phyloP scores from a whole-genome alignment of 768 basidiomycete species.

The Naganishia friedmannii region DNA sequence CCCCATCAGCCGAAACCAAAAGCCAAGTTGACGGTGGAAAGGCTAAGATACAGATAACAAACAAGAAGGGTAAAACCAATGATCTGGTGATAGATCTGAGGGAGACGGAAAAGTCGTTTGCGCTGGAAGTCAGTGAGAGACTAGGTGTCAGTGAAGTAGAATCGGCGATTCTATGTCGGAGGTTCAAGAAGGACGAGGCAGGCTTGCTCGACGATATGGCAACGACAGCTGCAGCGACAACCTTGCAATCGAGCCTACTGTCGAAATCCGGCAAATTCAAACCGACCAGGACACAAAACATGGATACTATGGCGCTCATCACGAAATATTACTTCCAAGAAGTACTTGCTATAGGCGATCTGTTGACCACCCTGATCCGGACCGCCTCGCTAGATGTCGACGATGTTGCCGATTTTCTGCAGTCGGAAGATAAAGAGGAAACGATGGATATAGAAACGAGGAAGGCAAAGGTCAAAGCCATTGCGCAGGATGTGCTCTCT shows the following conservation, averaged over 20 bases:
- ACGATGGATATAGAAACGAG: conserved; percentile 9
- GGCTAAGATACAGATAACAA: neutral
- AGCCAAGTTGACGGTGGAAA: conserved; percentile 18
- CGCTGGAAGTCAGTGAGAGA: conserved; percentile 27
- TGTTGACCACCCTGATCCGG: conserved; percentile 23
- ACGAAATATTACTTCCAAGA: conserved; percentile 30
- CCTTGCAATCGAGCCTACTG: conserved; percentile 15
- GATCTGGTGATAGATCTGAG: conserved; percentile 17
- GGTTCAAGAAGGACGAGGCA: conserved; percentile 26
- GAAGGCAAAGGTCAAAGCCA: conserved; percentile 7
- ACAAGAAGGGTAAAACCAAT: conserved; percentile 5
- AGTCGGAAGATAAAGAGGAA: neutral
- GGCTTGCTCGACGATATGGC: conserved; percentile 19
- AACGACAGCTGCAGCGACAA: conserved; percentile 10
- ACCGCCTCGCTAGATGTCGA: neutral
- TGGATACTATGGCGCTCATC: conserved; percentile 5
- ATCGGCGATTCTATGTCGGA: conserved; percentile 21
- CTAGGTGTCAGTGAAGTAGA: conserved; percentile 30
- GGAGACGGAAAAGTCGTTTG: conserved; percentile 19
- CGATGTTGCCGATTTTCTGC: neutral
- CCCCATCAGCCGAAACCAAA: conserved; percentile 16
- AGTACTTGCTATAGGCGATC: conserved; percentile 10
- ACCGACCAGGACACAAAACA: conserved; percentile 3
- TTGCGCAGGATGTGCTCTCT: neutral
- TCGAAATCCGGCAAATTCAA: conserved; percentile 13